Base-by-base conservation (phyloP, 305 asterid genomes). In the Rubia balearica region DNA sequence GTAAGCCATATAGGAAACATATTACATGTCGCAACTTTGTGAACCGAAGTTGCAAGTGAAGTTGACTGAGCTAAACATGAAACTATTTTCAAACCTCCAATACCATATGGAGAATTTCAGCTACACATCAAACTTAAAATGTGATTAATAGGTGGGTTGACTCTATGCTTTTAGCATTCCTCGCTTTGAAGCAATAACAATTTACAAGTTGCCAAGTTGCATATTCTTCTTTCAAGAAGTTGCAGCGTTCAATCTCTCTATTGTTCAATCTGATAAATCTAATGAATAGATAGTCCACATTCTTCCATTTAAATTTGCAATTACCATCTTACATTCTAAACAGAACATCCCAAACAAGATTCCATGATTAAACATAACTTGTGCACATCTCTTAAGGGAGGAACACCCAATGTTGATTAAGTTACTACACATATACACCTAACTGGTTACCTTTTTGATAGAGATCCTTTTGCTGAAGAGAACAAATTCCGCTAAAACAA, bases 401-500 rank as follows among this genome's bases (percentile, higher is more conserved):
- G 6, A 8, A 57, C 5, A 16, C 49, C 14, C 41, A 56, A 2
- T 41, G 16, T 22, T 30, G 21, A 51, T 57, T 30, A 24, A 55
- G n/a, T 59, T 38, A 6, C 21, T 13, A 30, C 11, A 53, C 19
- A 22, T 21, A 10, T 45, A 49, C 64, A 49, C 24, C 49, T 55
- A 19, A 53, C 65, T 61, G 63, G 14, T 71, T 81, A 94, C 99
- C 99, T 91, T 94, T 75, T 19, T 72, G 65, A 76, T 74, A 13
- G 96, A 85, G 75, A 88, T 88, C 74, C 63, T 85, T 78, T 91
- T 94, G 81, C 78, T 77, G 78, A 91, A 88, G 75, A 88, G 79
- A 72, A 89, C 68, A 72, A 94, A 94, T 80, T 91, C 98, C 56
- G 98, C 90, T 74, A 91, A 81, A 71, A 94, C 96, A 67, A 94